Evolutionary conservation across 1,284 basidiomycete species (phyloP).

Genomic region (Apiotrichum veenhuisii): DNA sequence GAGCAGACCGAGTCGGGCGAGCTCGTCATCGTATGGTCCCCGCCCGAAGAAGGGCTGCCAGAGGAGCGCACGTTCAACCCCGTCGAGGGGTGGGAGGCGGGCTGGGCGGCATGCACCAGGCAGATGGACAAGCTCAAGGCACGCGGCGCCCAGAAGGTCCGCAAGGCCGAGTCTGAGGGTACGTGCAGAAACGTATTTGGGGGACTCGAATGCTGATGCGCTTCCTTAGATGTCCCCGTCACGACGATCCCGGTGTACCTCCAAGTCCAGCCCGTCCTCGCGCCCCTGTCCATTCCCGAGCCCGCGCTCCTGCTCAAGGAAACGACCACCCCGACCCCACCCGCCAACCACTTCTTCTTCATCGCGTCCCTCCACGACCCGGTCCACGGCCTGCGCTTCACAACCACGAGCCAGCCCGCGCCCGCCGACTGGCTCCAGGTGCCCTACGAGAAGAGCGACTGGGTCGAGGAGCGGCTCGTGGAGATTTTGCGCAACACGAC

Average conservation of each 20-base stretch:
- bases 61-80: slow-evolving; percentile 59
- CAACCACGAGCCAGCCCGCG: slow-evolving; percentile 73
- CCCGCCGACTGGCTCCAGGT: slow-evolving; percentile 77
- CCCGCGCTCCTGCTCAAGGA: slow-evolving; percentile 29
- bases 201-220: not conserved
- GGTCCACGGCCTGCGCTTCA: slow-evolving; percentile 67
- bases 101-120: slow-evolving; percentile 68
- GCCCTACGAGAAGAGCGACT: slow-evolving; percentile 81
- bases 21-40: slow-evolving; percentile 75
- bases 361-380: slow-evolving; percentile 79
- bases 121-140: slow-evolving; percentile 30
- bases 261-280: slow-evolving; percentile 82
- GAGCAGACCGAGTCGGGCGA: slow-evolving; percentile 93
- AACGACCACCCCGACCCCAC: slow-evolving; percentile 13
- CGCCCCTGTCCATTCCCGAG: slow-evolving; percentile 55
- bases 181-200: not conserved
- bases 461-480: slow-evolving; percentile 90
- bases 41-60: slow-evolving; percentile 56
- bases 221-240: slow-evolving; percentile 57
- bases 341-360: slow-evolving; percentile 69
- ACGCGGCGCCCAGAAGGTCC: slow-evolving; percentile 36
- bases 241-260: slow-evolving; percentile 89
- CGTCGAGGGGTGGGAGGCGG: slow-evolving; percentile 78
- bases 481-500: slow-evolving; percentile 75
- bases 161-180: slow-evolving; percentile 8